Conservation (phyloP, 495 filamentous ascomycete genomes). For the Mytilinidion resinicola region DNA sequence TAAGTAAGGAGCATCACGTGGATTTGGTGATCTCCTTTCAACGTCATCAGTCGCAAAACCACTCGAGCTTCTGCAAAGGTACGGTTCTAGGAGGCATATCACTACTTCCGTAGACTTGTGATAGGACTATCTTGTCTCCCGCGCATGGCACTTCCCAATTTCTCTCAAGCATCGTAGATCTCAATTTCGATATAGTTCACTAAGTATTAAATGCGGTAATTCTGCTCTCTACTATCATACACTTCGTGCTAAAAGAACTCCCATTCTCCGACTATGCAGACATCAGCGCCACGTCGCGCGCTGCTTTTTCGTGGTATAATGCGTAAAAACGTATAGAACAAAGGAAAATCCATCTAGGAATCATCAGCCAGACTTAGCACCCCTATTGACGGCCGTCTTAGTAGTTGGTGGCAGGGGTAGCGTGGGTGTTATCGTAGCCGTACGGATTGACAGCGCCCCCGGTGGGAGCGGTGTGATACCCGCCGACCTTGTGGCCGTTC, state of each 20-base stretch:
- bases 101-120: too few species aligned
- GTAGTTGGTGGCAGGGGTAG: neutral
- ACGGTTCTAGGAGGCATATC: too few species aligned
- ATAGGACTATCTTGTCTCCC: too few species aligned
- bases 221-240: neutral
- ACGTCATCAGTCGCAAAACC: too few species aligned
- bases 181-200: neutral
- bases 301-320: constrained; percentile 3
- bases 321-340: neutral
- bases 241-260: neutral
- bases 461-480: constrained; percentile 30
- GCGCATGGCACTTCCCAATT: too few species aligned
- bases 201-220: neutral
- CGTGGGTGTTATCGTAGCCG: neutral
- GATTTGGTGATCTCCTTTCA: too few species aligned
- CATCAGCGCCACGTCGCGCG: neutral
- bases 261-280: neutral
- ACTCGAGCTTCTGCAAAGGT: too few species aligned
- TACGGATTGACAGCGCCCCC: constrained; percentile 7
- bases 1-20: too few species aligned
- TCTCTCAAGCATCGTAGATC: too few species aligned
- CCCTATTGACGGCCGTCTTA: neutral
- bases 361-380: neutral
- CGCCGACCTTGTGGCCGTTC: constrained; percentile 19
- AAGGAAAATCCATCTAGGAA: neutral